Percentiles rank a stretch among this genome's conserved stretches.
These are phyloP conservation scores for Trematosphaeria pertusa DNA, from an alignment of 2,329 filamentous ascomycete genomes.

Conservation along the genomic window DNA sequence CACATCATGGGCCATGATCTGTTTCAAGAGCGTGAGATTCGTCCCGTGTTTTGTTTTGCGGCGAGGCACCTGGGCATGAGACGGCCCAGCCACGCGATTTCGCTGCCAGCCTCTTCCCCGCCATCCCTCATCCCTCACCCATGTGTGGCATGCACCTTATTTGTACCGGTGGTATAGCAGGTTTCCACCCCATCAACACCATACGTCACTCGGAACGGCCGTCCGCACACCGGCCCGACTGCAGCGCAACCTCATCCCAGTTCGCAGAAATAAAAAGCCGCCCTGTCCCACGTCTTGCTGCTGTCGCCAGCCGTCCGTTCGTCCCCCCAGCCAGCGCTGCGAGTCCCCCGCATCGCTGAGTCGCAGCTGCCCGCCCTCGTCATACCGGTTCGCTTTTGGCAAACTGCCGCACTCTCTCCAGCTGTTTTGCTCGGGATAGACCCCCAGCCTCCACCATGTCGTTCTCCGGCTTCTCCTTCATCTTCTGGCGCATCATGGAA, in stretches of 20 bases:
- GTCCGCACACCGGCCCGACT: constrained; percentile 20
- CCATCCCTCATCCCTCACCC: constrained; percentile 21
- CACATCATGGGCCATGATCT: neutral
- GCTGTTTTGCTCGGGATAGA: too few species aligned
- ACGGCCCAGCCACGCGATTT: constrained; percentile 28
- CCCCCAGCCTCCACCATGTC: constrained; percentile 47
- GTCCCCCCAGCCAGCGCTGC: neutral
- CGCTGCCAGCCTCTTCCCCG: constrained; percentile 30
- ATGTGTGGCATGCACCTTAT: constrained; percentile 7
- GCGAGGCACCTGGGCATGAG: constrained; percentile 10
- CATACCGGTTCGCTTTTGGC: too few species aligned
- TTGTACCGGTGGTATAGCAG: constrained; percentile 18
- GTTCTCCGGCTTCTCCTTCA: constrained; percentile 65
- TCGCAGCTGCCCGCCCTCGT: neutral
- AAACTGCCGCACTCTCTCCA: too few species aligned
- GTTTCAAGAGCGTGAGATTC: neutral
- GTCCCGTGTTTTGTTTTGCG: constrained; percentile 4
- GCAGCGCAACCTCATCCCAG: constrained; percentile 20
- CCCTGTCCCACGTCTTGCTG: constrained; percentile 13
- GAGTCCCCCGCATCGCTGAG: neutral
- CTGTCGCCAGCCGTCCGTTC: constrained; percentile 3
- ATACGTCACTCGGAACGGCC: constrained; percentile 31
- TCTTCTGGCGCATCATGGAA: constrained; percentile 66
- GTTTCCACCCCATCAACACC: constrained; percentile 18
- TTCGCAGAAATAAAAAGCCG: constrained; percentile 24